phyloP scores from a whole-genome alignment of 1,284 basidiomycete genomes.

The Taiwanofungus camphoratus region DNA sequence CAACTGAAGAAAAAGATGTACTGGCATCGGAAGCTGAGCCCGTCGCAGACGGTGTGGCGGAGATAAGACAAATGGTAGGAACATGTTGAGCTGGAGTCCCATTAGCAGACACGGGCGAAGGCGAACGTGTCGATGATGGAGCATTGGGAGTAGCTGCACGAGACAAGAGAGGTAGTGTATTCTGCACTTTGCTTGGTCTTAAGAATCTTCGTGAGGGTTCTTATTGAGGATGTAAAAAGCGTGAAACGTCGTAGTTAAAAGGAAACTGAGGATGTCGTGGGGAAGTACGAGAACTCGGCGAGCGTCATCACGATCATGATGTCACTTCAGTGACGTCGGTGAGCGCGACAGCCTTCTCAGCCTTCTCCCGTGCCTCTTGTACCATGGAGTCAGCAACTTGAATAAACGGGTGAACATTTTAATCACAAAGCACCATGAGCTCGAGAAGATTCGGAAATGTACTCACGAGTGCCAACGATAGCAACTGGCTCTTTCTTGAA shows the following conservation, averaged over 20 bases:
- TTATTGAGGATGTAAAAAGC: slow-evolving; percentile 11
- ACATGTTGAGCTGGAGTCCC: slow-evolving; percentile 29
- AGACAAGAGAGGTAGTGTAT: slow-evolving; percentile 30
- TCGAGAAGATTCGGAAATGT: too few relatives aligned
- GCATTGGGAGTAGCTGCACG: too few relatives aligned
- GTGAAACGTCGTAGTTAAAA: slow-evolving; percentile 20
- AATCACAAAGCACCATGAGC: too few relatives aligned
- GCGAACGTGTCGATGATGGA: too few relatives aligned
- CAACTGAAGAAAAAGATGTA: slow-evolving; percentile 25
- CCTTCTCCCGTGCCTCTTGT: too few relatives aligned
- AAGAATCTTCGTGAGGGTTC: slow-evolving; percentile 11
- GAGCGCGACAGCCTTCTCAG: too few relatives aligned
- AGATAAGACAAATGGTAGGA: slow-evolving; percentile 62
- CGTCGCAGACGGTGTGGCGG: slow-evolving; percentile 54
- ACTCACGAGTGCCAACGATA: slow-evolving; percentile 97
- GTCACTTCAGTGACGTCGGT: too few relatives aligned
- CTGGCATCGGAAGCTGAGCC: slow-evolving; percentile 25
- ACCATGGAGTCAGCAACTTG: too few relatives aligned
- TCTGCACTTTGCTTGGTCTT: slow-evolving; percentile 18
- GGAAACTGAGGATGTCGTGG: slow-evolving; percentile 18
- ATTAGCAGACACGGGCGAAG: slow-evolving; percentile 23
- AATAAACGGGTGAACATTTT: too few relatives aligned
- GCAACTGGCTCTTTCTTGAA: slow-evolving; percentile 89
- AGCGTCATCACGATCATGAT: too few relatives aligned
- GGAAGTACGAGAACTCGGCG: too few relatives aligned